These are phyloP conservation scores for Pascua guehoae DNA, from an alignment of 1,284 basidiomycete genomes.

Conservation along the genomic window DNA sequence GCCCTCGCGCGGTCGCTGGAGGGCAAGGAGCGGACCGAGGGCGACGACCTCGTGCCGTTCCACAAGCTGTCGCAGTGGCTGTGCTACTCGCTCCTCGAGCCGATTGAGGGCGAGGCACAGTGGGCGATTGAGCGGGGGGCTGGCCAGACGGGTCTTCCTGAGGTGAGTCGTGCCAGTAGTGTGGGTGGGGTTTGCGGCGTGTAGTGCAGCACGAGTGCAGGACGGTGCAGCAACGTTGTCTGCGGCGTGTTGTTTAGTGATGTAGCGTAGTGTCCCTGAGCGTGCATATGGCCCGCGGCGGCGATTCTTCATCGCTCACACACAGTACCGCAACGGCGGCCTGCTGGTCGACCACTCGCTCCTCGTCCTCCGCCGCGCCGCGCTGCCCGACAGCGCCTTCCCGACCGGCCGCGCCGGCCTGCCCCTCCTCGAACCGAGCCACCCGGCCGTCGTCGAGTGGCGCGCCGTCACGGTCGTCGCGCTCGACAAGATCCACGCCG, in stretches of 20 bases:
- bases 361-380: slow-evolving; percentile 56
- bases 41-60: slow-evolving; percentile 78
- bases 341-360: slow-evolving; percentile 80
- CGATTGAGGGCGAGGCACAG: slow-evolving; percentile 67
- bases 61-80: slow-evolving; percentile 95
- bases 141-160: slow-evolving; percentile 52
- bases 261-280: too few relatives aligned
- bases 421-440: slow-evolving; percentile 63
- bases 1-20: slow-evolving; percentile 51
- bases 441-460: slow-evolving; percentile 93
- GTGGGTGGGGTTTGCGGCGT: too few relatives aligned
- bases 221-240: too few relatives aligned
- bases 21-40: slow-evolving; percentile 46
- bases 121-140: slow-evolving; percentile 66
- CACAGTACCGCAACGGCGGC: slow-evolving; percentile 89
- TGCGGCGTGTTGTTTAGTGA: too few relatives aligned
- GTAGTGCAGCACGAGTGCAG: too few relatives aligned
- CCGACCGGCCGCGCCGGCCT: slow-evolving; percentile 40
- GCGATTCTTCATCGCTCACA: slow-evolving; percentile 42
- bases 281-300: too few relatives aligned
- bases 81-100: slow-evolving; percentile 80
- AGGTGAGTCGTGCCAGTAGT: slow-evolving; percentile 32
- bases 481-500: slow-evolving; percentile 73
- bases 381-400: slow-evolving; percentile 38
- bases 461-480: slow-evolving; percentile 88